Percentiles rank a stretch among this genome's conserved stretches.
phyloP scores from a whole-genome alignment of 1,284 basidiomycete genomes.

The Moniliophthora roreri region DNA sequence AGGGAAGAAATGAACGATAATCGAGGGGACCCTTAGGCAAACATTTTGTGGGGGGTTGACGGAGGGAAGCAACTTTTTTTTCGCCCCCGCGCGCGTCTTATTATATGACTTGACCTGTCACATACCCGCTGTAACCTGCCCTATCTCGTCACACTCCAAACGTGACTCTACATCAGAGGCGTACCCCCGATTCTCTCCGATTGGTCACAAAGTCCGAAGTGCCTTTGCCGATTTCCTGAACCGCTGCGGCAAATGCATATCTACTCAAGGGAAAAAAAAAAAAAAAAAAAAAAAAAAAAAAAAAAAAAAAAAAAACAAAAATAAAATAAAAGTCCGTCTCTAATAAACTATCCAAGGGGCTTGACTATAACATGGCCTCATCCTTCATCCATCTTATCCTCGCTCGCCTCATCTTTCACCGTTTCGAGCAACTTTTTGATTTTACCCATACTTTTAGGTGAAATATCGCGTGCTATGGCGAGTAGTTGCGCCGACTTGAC shows the following conservation, averaged over 20 bases:
- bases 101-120: neutral
- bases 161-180: neutral
- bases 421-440: slow-evolving; percentile 76
- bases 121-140: neutral
- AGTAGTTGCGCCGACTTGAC: slow-evolving; percentile 82
- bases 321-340: slow-evolving; percentile 1
- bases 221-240: no score
- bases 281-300: no score
- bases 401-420: slow-evolving; percentile 60
- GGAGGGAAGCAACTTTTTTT: slow-evolving; percentile 26
- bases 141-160: no score
- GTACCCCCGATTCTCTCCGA: no score
- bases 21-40: slow-evolving; percentile 34
- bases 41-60: slow-evolving; percentile 45
- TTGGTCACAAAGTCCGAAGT: no score
- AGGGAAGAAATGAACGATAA: slow-evolving; percentile 23
- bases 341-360: neutral
- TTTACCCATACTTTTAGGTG: slow-evolving; percentile 75
- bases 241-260: no score
- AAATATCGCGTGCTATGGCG: slow-evolving; percentile 84
- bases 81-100: slow-evolving; percentile 1
- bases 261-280: no score
- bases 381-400: slow-evolving; percentile 77
- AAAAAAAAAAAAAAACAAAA: no score
- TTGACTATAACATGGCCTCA: slow-evolving; percentile 29